These are phyloP conservation scores for Termitomyces sp. DNA, from an alignment of 768 basidiomycete species.

Conservation along the genomic window DNA sequence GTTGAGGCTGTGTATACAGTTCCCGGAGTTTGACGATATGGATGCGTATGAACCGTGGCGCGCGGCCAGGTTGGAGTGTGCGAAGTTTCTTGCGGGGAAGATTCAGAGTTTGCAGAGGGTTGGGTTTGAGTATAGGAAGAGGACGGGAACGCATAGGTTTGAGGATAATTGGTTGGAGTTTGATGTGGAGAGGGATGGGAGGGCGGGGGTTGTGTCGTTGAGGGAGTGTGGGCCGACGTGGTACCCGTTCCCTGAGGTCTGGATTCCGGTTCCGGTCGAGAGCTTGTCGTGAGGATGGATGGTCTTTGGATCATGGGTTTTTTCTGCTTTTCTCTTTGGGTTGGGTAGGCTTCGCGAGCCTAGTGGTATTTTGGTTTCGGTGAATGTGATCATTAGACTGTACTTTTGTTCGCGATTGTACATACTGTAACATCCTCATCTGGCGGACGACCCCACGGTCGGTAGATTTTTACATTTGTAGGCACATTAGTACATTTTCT, in stretches of 20 bases:
- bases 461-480: too few relatives aligned
- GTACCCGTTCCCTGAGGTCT: conserved; percentile 42
- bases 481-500: too few relatives aligned
- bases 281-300: neutral
- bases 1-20: conserved; percentile 35
- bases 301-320: neutral
- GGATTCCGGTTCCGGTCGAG: conserved; percentile 19
- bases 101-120: conserved; percentile 27
- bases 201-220: conserved; percentile 18
- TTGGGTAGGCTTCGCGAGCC: too few relatives aligned
- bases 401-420: neutral
- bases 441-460: too few relatives aligned
- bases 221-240: conserved; percentile 29
- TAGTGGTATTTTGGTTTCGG: too few relatives aligned
- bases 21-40: conserved; percentile 32
- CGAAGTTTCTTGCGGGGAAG: conserved; percentile 29
- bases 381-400: too few relatives aligned
- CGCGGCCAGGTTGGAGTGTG: conserved; percentile 30
- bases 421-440: too few relatives aligned
- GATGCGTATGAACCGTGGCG: conserved; percentile 29
- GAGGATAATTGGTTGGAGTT: conserved; percentile 43
- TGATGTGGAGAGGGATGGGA: conserved; percentile 24
- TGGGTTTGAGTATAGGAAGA: conserved; percentile 39
- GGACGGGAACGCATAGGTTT: conserved; percentile 34
- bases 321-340: neutral